These are phyloP conservation scores for Botrytis fabae DNA, from an alignment of 2,329 filamentous ascomycete species.

Conservation along the genomic window DNA sequence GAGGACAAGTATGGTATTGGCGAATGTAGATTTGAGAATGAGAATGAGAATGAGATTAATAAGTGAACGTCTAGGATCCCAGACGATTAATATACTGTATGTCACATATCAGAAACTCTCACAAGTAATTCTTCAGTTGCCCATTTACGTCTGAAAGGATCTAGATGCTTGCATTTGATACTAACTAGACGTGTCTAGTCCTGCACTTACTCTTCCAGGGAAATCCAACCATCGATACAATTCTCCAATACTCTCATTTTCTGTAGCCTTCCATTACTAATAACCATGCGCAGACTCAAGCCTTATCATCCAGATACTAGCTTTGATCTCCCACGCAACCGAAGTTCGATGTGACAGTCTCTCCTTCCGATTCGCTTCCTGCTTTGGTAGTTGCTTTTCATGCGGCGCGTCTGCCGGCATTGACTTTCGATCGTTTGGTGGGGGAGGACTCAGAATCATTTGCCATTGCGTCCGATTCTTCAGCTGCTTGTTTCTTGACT, in stretches of 20 bases:
- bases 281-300: neutral
- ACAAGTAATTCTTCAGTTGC: neutral
- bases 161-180: neutral
- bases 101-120: neutral
- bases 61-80: neutral
- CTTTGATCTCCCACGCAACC: neutral
- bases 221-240: neutral
- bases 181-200: neutral
- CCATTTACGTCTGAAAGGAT: neutral
- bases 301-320: neutral
- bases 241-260: neutral
- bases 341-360: accelerated
- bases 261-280: neutral
- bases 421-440: neutral
- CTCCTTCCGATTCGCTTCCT: neutral
- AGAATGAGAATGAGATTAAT: neutral
- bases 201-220: neutral
- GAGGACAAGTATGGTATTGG: neutral
- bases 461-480: neutral
- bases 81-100: neutral
- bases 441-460: neutral
- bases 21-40: neutral
- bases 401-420: neutral
- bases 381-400: neutral
- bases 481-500: neutral